Percentiles rank a stretch among this genome's conserved stretches.
phyloP scores from a whole-genome alignment of 1,139 yeast species.

The Yamadazyma atmosphaerica region DNA sequence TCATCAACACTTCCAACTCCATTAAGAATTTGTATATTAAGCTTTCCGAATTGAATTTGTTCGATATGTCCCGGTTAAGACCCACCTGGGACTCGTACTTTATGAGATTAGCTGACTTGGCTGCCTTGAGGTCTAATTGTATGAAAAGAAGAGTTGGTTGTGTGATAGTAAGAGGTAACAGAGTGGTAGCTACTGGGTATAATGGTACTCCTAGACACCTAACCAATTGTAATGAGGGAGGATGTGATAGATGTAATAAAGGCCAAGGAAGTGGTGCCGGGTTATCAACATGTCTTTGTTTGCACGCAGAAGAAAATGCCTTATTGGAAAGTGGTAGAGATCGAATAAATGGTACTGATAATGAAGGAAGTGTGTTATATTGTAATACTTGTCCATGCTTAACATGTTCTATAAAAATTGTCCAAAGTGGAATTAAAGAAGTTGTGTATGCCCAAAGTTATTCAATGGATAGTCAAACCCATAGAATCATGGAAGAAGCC shows the following conservation, averaged over 20 bases:
- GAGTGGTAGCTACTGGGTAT: conserved; percentile 95
- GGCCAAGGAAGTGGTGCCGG: conserved; percentile 62
- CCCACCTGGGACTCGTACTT: conserved; percentile 97
- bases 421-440: conserved; percentile 86
- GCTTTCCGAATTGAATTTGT: conserved; percentile 54
- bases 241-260: conserved; percentile 82
- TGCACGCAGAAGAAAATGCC: conserved; percentile 98
- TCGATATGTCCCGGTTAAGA: conserved; percentile 64
- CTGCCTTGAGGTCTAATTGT: conserved; percentile 90
- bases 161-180: conserved; percentile 79
- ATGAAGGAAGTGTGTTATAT: conserved; percentile 62
- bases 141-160: conserved; percentile 98
- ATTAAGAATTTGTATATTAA: conserved; percentile 50
- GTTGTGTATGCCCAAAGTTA: conserved; percentile 94
- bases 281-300: conserved; percentile 81
- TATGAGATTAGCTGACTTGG: conserved; percentile 89
- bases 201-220: conserved; percentile 94
- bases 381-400: conserved; percentile 98
- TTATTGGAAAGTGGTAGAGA: conserved; percentile 91
- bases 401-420: conserved; percentile 93
- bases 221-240: conserved; percentile 91
- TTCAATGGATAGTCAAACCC: conserved; percentile 82
- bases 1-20: conserved; percentile 58
- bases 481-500: conserved; percentile 69
- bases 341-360: conserved; percentile 43